Evolutionary conservation across 1,139 yeast species (phyloP), one percentile per base, ranked within the genome.

Genomic region (Hansenula anomala): DNA sequence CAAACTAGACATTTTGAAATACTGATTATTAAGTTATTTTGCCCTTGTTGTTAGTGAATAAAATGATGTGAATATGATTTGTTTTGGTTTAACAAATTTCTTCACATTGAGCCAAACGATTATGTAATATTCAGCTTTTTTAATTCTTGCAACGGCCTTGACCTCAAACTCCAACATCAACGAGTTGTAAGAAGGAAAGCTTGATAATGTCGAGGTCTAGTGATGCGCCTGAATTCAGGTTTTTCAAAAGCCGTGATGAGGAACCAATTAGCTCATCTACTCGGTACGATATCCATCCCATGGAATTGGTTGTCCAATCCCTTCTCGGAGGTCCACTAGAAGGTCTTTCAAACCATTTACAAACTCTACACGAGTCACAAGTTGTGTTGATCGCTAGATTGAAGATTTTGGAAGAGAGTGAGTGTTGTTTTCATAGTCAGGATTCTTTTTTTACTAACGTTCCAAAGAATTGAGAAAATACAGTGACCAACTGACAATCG

Each of bases 331-430:
- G 73, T 1, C 71, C 82, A 0, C 57, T 78, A 10, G 84, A 78
- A 34, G 62, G 58, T 5, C 58, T 78, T 23, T 69, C 73, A 43
- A 73, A 71, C 34, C 72, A 72, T 44, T 65, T 78, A 33, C 74
- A 73, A 46, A 71, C 69, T 51, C 58, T 78, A 27, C 71, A 73
- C 51, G 80, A 76, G 44, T 75, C 82, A 1, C 85, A 78, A 46
- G 58, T 73, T 31, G 73, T 77, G 2, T 60, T 78, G 0, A 60
- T 75, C 4, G 69, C 80, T 0, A 60, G 81, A 28, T 52, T 78
- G 31, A 65, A 63, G 43, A 60, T 49, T 14, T 40, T 46, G 13
- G 54, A 49, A 17, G 54, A 51, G 43, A 49, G 32, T 28, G 16
- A 24, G 37, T 26, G 14, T 2, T 13, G 4, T 26, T 15, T 12